These are phyloP conservation scores for Cicer arietinum DNA, from an alignment of 306 rosid species.

Conservation along the genomic window DNA sequence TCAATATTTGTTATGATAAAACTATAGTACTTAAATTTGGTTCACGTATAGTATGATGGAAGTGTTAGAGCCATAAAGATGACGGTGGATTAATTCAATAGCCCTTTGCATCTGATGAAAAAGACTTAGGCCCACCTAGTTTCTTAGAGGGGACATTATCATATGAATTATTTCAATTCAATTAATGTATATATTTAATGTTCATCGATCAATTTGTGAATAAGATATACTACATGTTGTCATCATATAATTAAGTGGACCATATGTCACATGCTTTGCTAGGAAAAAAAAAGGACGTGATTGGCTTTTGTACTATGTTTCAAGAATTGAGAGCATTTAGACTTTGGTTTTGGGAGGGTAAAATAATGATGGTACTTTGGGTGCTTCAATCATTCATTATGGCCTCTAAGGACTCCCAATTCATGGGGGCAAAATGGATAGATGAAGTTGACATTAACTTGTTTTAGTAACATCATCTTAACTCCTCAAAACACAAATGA, in stretches of 20 bases:
- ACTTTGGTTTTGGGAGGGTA: constrained; percentile 35
- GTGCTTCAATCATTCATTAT: constrained; percentile 43
- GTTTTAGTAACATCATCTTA: constrained; percentile 12
- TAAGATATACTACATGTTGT: constrained; percentile 16
- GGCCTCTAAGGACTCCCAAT: constrained; percentile 10
- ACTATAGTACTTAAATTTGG: not conserved
- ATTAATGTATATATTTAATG: constrained; percentile 43
- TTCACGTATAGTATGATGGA: constrained; percentile 2
- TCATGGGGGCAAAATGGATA: constrained; percentile 28
- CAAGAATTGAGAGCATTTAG: constrained; percentile 45
- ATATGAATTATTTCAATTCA: constrained; percentile 40
- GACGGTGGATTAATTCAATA: constrained; percentile 35
- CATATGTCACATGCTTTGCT: constrained; percentile 54
- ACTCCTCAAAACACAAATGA: not conserved
- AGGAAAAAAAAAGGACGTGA: constrained; percentile 28
- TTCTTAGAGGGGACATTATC: constrained; percentile 40
- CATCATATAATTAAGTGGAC: constrained; percentile 46
- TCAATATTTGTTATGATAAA: constrained; percentile 17
- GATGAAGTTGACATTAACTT: constrained; percentile 30
- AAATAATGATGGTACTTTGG: constrained; percentile 45
- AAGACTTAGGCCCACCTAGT: constrained; percentile 38
- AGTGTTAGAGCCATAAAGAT: constrained; percentile 28
- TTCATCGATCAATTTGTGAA: not conserved
- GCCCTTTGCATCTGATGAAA: constrained; percentile 6
- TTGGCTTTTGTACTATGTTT: constrained; percentile 48